These are phyloP conservation scores for Inonotus hispidus DNA, from an alignment of 1,284 basidiomycete species.

Conservation along the genomic window DNA sequence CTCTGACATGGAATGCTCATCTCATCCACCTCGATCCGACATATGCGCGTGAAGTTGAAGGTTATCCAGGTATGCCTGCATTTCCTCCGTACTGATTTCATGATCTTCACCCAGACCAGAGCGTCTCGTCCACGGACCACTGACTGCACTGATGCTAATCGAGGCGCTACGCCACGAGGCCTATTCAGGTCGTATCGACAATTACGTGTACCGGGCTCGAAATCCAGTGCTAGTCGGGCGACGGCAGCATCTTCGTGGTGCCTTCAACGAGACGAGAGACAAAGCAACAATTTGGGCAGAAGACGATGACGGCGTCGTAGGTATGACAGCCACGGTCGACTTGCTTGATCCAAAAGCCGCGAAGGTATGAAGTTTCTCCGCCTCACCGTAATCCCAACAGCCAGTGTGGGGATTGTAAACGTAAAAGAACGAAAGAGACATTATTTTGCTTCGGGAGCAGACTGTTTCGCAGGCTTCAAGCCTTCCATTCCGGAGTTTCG, in stretches of 20 bases:
- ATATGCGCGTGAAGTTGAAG: constrained; percentile 61
- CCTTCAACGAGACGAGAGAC: constrained; percentile 30
- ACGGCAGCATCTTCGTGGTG: constrained; percentile 48
- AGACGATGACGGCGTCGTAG: constrained; percentile 55
- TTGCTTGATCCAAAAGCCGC: background rate
- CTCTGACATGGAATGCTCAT: constrained; percentile 76
- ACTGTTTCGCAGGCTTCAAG: background rate
- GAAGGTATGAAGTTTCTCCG: no score
- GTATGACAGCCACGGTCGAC: constrained; percentile 58
- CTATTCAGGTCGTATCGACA: constrained; percentile 36
- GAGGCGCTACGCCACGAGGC: constrained; percentile 40
- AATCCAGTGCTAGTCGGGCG: constrained; percentile 67
- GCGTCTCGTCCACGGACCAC: constrained; percentile 76
- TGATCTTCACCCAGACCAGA: constrained; percentile 36
- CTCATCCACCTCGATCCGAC: constrained; percentile 70
- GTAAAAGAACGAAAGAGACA: background rate
- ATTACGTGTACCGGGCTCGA: constrained; percentile 70
- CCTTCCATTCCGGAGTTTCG: background rate
- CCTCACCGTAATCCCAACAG: background rate
- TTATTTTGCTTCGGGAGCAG: background rate
- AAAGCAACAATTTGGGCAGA: constrained; percentile 46
- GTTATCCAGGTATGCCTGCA: constrained; percentile 52
- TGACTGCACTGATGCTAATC: constrained; percentile 73
- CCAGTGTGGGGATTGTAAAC: background rate
- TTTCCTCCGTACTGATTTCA: background rate